A percentile compares a stretch with the other conserved stretches of the same genome.
Evolutionary conservation across 208 protist species (phyloP).

Genomic region (Acanthamoeba sp.): DNA sequence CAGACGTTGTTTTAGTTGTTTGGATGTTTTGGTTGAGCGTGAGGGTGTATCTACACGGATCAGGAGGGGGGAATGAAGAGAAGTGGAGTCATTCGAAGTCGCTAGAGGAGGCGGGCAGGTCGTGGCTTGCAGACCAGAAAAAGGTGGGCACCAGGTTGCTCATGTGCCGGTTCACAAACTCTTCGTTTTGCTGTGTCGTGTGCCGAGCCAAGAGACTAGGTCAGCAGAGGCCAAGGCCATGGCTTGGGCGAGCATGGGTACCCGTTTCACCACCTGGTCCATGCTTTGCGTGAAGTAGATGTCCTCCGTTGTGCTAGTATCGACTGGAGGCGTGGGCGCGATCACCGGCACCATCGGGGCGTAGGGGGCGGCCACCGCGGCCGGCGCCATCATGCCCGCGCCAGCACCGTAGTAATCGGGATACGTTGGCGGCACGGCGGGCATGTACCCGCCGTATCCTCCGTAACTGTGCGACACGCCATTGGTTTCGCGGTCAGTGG

Average conservation of each 20-base stretch:
- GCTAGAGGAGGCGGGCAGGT: not conserved
- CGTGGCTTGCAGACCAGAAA: not conserved
- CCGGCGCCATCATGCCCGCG: not conserved
- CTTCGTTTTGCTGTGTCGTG: not conserved
- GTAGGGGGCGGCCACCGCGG: not conserved
- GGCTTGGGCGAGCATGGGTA: not conserved
- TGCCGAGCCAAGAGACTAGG: not conserved
- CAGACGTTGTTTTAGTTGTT: too few species aligned
- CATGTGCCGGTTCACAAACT: not conserved
- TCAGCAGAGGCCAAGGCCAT: too few species aligned
- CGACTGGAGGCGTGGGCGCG: not conserved
- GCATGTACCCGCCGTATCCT: not conserved
- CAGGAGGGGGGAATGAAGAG: not conserved
- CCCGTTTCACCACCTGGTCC: not conserved
- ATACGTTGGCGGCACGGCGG: not conserved
- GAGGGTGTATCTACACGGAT: not conserved
- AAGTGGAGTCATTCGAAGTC: not conserved
- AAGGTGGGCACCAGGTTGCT: not conserved
- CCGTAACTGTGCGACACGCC: not conserved
- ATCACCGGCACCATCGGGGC: not conserved
- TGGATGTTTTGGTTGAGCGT: too few species aligned
- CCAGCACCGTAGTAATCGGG: not conserved
- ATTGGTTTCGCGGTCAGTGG: too few species aligned
- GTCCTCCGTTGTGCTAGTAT: not conserved
- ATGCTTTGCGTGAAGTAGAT: constrained; percentile 1